phyloP scores from a whole-genome alignment of 257 asterid genomes.

The Osmanthus fragrans region DNA sequence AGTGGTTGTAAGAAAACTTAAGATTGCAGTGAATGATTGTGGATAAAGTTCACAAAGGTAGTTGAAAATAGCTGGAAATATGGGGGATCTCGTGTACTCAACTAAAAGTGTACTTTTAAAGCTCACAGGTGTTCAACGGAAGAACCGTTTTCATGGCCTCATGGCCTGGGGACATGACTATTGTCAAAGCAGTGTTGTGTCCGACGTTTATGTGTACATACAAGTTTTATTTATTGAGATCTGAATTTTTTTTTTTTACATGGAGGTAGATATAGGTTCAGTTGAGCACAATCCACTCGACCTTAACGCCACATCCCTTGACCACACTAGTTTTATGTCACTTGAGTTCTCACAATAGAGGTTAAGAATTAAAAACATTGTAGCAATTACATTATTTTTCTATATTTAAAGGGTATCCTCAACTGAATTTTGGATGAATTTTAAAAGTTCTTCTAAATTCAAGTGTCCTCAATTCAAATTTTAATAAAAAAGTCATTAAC shows the following conservation, averaged over 20 bases:
- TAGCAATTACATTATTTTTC: too few relatives aligned
- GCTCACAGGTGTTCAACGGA: slow-evolving; percentile 21
- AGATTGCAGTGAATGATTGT: slow-evolving; percentile 24
- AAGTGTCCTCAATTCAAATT: too few relatives aligned
- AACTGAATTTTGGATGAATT: too few relatives aligned
- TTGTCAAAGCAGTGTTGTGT: not conserved
- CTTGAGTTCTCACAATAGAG: too few relatives aligned
- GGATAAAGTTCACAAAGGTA: slow-evolving; percentile 17
- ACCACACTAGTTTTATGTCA: too few relatives aligned
- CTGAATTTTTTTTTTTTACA: not conserved
- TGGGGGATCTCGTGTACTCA: slow-evolving; percentile 59
- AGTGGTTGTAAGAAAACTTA: not conserved
- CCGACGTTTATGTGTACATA: not conserved
- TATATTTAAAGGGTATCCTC: too few relatives aligned
- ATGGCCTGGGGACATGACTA: not conserved
- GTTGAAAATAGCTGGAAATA: slow-evolving; percentile 47
- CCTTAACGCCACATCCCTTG: too few relatives aligned
- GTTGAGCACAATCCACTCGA: too few relatives aligned
- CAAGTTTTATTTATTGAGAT: not conserved
- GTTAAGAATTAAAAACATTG: too few relatives aligned
- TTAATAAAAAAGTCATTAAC: too few relatives aligned
- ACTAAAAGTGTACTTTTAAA: slow-evolving; percentile 33
- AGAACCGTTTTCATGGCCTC: slow-evolving; percentile 5
- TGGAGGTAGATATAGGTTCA: too few relatives aligned
- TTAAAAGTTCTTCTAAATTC: too few relatives aligned